Evolutionary conservation across 75 land plant species (phyloP), one percentile per base, ranked within the genome.

Genomic region (Picea sitchensis): DNA sequence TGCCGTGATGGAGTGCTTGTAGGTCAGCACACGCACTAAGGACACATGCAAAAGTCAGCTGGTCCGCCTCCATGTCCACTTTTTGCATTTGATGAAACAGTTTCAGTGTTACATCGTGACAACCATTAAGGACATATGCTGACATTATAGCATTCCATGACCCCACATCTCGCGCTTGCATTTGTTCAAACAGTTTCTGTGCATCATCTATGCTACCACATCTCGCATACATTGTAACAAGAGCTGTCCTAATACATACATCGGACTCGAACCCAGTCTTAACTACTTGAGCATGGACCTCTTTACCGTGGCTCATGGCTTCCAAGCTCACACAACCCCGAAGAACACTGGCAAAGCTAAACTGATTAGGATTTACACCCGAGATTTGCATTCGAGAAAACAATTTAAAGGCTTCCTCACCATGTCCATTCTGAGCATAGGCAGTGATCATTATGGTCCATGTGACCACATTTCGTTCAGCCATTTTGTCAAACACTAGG

Each of bases 101-200:
- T 21, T 78, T 34, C 2, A 87, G 23, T 18, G 95, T 90, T 72
- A 87, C 87, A 6, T 59, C 82, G 3, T 77, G 84, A 77, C 65
- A 54, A 20, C 92, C 92, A 69, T 86, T 84, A 34, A 88, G 86
- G 13, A 89, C 89, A 77, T 80, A 85, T 11, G 90, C 95, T 59
- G 59, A 64, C 56, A 92, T 92, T 84, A 92, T 86, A 12, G 92
- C 65, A 77, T 90, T 92, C 95, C 95, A 92, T 26, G 86, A 83
- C 51, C 90, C 81, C 72, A 79, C 63, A 80, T 88, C 91, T 60
- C 80, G 83, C 30, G 59, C 74, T n/a, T 34, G 12, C 79, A 85
- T 80, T 54, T 76, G 34, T 0, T 2, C 44, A 64, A 92, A 90
- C 26, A 88, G 81, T n/a, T 63, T 56, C 4, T 78, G 26, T 9